Evolutionary conservation across 176 grass and related monocot genomes (phyloP).

Genomic region (Carex myosuroides): DNA sequence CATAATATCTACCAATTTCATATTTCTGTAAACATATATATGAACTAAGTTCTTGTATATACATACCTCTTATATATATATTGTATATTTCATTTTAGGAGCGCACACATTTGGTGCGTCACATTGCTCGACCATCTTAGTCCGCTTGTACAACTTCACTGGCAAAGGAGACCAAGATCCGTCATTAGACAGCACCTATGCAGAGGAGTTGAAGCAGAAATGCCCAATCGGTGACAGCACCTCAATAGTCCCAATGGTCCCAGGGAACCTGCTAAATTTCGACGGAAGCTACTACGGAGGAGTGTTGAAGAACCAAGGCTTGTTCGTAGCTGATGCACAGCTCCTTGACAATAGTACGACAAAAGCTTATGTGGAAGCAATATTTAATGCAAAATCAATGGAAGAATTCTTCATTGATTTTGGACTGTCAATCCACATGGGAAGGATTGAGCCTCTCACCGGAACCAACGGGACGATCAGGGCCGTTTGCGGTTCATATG

Average conservation of each 20-base stretch:
- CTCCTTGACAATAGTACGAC: conserved; percentile 35
- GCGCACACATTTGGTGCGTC: conserved; percentile 54
- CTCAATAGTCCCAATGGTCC: background rate
- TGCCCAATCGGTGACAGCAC: conserved; percentile 8
- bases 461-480: conserved; percentile 49
- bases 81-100: conserved; percentile 14
- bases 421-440: conserved; percentile 51
- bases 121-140: conserved; percentile 44
- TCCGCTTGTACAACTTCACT: conserved; percentile 48
- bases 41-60: too few species aligned
- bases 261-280: background rate
- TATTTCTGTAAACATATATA: too few species aligned
- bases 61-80: background rate
- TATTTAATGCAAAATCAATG: too few species aligned
- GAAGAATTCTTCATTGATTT: conserved; percentile 56
- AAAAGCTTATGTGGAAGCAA: conserved; percentile 37
- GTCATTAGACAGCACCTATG: conserved; percentile 27
- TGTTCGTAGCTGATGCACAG: conserved; percentile 38
- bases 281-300: too few species aligned
- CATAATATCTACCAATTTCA: too few species aligned
- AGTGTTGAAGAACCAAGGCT: background rate
- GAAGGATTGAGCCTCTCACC: conserved; percentile 36
- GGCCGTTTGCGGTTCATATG: conserved; percentile 29
- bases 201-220: background rate
- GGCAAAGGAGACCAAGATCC: conserved; percentile 40